Evolutionary conservation across 441 rosid species (phyloP), one percentile per base, ranked within the genome.

Genomic region (Manihot esculenta): DNA sequence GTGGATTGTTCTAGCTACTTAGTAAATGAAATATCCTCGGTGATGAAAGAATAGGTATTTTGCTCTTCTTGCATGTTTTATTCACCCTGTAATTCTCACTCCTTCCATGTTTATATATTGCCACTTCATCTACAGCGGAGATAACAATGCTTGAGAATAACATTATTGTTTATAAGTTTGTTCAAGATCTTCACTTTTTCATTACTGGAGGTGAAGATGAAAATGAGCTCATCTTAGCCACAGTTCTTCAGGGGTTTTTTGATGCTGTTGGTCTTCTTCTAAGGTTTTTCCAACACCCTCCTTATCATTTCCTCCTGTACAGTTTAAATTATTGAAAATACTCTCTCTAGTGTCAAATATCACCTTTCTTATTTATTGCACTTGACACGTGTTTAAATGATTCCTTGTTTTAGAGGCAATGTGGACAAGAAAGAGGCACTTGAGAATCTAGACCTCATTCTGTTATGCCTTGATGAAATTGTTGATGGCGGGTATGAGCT

Each of bases 131-230:
- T 77, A 17, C 89, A 94, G 99, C 86, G 67, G 99, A 94, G 78
- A 89, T 94, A 74, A 83, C 90, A 44, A 78, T 92, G 88, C 76
- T 94, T 76, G 97, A 92, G 71, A 83, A 73, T 80, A 78, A 84
- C 50, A 64, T 92, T 62, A 79, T 92, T 10, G 88, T 92, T 54
- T 94, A 92, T 79, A 94, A 94, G 86, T 88, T 90, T 73, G 87
- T 89, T 72, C 97, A 92, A 78, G 96, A 88, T 79, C 92, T 94
- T 70, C 97, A 92, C 86, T 92, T 92, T 80, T 94, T 87, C 77
- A 90, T 89, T 53, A 87, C 92, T 0, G 99, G 97, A 68, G 86
- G 94, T 69, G 97, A 92, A 83, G 84, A 92, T 79, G 97, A 94
- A 78, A 94, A 94, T 74, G 98, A 94, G 78, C 80, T 91, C 74